These are phyloP conservation scores for Candolleomyces aberdarensis DNA, from an alignment of 768 basidiomycete species.

Conservation along the genomic window DNA sequence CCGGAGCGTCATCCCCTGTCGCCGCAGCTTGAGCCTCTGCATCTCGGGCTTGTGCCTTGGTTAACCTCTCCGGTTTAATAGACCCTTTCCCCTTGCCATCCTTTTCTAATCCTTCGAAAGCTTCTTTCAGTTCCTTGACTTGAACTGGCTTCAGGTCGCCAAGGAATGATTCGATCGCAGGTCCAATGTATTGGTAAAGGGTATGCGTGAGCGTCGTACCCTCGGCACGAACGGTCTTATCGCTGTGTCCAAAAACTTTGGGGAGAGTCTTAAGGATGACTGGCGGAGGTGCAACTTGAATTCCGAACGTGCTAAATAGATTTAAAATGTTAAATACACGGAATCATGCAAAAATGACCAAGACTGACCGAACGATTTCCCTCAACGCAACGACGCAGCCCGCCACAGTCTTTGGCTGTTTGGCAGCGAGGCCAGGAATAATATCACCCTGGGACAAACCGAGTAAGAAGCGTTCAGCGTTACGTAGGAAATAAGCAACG, in stretches of 20 bases:
- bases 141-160: constrained; percentile 95
- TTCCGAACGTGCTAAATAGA: constrained; percentile 68
- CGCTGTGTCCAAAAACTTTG: constrained; percentile 92
- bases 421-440: constrained; percentile 80
- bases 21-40: constrained; percentile 41
- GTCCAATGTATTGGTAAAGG: constrained; percentile 85
- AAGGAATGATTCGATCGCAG: constrained; percentile 80
- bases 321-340: background rate
- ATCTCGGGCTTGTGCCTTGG: constrained; percentile 74
- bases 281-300: constrained; percentile 66
- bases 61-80: constrained; percentile 75
- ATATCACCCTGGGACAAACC: constrained; percentile 61
- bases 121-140: constrained; percentile 91
- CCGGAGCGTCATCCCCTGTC: constrained; percentile 35
- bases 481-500: constrained; percentile 34
- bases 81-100: constrained; percentile 84
- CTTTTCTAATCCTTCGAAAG: constrained; percentile 80
- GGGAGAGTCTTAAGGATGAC: constrained; percentile 84
- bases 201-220: constrained; percentile 72
- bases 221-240: constrained; percentile 94
- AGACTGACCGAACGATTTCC: constrained; percentile 77
- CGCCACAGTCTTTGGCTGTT: constrained; percentile 93
- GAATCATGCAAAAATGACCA: background rate
- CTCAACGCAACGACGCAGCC: constrained; percentile 74
- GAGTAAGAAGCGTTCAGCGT: constrained; percentile 15